Conservation (phyloP, 495 filamentous ascomycete species). For the Lasiosphaeriaceae sp. region DNA sequence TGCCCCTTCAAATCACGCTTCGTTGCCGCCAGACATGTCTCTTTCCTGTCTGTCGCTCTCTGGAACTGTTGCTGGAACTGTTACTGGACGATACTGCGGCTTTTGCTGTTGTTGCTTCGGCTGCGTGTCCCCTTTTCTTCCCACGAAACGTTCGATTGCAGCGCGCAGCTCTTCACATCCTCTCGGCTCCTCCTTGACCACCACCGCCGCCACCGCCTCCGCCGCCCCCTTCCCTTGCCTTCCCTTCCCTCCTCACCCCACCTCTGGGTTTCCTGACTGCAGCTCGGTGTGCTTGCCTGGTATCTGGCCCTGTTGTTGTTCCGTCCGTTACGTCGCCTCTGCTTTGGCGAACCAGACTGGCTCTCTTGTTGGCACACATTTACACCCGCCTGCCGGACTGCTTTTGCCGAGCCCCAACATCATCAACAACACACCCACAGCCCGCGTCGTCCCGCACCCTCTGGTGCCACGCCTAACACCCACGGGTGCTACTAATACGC, state of each 20-base stretch:
- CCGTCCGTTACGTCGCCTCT: not conserved
- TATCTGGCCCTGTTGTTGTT: not conserved
- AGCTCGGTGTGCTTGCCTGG: not conserved
- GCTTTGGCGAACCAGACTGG: not conserved
- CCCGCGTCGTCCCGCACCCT: conserved; percentile 9
- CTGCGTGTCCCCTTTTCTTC: conserved; percentile 1
- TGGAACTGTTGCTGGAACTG: too few species aligned
- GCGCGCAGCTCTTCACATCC: not conserved
- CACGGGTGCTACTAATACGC: conserved; percentile 27
- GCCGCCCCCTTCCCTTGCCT: not conserved
- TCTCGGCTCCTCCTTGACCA: not conserved
- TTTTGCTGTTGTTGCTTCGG: too few species aligned
- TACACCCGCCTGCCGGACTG: conserved; percentile 19
- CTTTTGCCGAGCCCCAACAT: conserved; percentile 20
- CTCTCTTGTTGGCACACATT: conserved; percentile 11
- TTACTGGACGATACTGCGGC: too few species aligned
- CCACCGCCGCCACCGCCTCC: not conserved
- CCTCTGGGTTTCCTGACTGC: not conserved
- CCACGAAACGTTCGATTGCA: not conserved
- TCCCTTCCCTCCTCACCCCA: not conserved
- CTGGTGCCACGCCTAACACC: conserved; percentile 15
- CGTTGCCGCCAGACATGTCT: conserved; percentile 10
- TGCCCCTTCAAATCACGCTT: conserved; percentile 19
- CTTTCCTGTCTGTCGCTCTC: not conserved
- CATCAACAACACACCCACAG: conserved; percentile 9